These are phyloP conservation scores for Leucoagaricus sp. DNA, from an alignment of 1,284 basidiomycete genomes.

Conservation along the genomic window DNA sequence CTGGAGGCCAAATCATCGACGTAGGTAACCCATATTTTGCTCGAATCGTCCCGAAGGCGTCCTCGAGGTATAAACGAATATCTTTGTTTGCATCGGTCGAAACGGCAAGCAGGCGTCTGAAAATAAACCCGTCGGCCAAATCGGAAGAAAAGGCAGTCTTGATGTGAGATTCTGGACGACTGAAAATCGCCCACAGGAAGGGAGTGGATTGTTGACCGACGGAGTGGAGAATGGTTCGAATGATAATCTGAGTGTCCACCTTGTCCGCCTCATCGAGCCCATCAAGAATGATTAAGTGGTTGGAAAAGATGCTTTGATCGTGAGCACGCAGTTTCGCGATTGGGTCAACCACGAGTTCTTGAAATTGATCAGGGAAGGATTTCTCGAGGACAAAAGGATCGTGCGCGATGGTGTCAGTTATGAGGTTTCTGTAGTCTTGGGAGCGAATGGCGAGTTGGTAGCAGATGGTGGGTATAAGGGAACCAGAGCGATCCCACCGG, in stretches of 20 bases:
- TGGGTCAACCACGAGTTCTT: conserved; percentile 2
- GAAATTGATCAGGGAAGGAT: not conserved
- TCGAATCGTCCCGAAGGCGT: too few relatives aligned
- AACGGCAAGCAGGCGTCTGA: too few relatives aligned
- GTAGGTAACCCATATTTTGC: too few relatives aligned
- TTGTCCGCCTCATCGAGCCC: conserved; percentile 16
- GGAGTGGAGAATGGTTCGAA: not conserved
- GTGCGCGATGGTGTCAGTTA: not conserved
- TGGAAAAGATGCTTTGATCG: not conserved
- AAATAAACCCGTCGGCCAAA: too few relatives aligned
- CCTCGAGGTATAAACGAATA: too few relatives aligned
- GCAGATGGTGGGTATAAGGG: not conserved
- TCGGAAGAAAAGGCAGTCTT: too few relatives aligned
- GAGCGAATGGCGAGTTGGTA: conserved; percentile 1
- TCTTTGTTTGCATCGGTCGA: too few relatives aligned
- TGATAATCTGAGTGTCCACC: not conserved
- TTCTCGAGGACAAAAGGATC: not conserved
- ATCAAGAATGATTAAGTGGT: conserved; percentile 12
- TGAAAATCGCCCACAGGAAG: too few relatives aligned
- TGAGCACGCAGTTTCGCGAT: not conserved
- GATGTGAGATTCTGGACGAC: too few relatives aligned
- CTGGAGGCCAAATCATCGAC: too few relatives aligned
- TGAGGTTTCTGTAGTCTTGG: not conserved
- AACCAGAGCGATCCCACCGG: not conserved
- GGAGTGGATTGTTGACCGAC: not conserved